Evolutionary conservation across 768 basidiomycete species (phyloP), one percentile per base, ranked within the genome.

Genomic region (Calocybe cyanea): DNA sequence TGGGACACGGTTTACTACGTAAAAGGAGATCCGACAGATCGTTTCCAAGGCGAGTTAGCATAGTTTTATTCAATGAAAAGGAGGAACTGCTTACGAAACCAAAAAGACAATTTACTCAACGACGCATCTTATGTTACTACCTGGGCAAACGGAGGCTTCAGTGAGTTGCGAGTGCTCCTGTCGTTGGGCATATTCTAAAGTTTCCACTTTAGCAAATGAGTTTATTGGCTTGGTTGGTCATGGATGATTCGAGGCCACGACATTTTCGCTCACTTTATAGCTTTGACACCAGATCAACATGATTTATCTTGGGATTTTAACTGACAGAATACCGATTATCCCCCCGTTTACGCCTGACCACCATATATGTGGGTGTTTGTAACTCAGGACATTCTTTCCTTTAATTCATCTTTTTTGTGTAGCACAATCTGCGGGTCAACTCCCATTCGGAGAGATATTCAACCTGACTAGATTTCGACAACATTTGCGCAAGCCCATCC

Each of bases 101-200:
- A 24, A 24, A 28, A 45, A 73, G 75, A 75, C 49, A 77, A 77
- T 48, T 60, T 78, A 17, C 67, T 69, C 3, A 66, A 74, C 30
- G 75, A 78, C 47, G 67, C 64, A 1, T 58, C 71, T 48, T 82
- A 81, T 54, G 68, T 83, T 43, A 81, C 79, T 0, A 69, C 76
- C 11, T 79, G 76, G 76, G 62, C 73, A 5, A 72, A 69, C 43
- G 78, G 76, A 4, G 80, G 80, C 17, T 79, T 80, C 68, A 80
- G 73, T 73, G 45, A 49, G 71, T 43, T 15, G 7, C 19, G 41
- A 11, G 19, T 3, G 18, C 14, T 21, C 20, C 25, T n/a, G n/a
- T n/a, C n/a, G 25, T n/a, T 25, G 23, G 9, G 28, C 19, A 7
- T 19, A 17, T 17, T 40, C 18, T 11, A 7, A 38, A 11, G 8